A percentile compares a stretch with the other conserved stretches of the same genome.
Conservation (phyloP, 164 flowering plant genomes). For the Kalanchoe fedtschenkoi region DNA sequence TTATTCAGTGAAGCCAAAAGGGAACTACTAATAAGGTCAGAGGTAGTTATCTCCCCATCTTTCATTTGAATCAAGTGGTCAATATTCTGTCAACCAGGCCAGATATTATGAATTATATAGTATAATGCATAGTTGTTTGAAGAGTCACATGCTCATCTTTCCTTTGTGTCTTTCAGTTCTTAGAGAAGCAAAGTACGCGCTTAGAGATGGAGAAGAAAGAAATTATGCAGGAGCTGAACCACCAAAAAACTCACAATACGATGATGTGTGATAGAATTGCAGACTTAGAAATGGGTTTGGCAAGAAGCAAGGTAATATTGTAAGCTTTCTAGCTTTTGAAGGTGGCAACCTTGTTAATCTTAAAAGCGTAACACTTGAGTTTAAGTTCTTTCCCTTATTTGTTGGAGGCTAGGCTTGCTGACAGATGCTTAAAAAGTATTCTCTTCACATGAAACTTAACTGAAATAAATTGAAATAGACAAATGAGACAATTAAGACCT, state of each 20-base stretch:
- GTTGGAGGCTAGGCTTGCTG: no score
- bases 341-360: no score
- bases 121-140: background rate
- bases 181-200: constrained; percentile 44
- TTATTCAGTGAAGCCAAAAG: constrained; percentile 46
- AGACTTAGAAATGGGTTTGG: constrained; percentile 37
- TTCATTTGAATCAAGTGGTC: background rate
- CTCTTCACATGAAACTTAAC: no score
- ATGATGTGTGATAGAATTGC: constrained; percentile 34
- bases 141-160: background rate
- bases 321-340: background rate
- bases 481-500: no score
- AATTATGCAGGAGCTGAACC: constrained; percentile 30
- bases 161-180: constrained; percentile 25
- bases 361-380: no score
- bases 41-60: constrained; percentile 41
- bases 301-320: constrained; percentile 14
- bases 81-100: background rate
- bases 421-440: no score
- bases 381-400: no score
- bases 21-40: constrained; percentile 43
- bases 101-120: background rate
- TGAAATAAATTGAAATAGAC: background rate
- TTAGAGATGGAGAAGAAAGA: constrained; percentile 31
- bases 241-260: constrained; percentile 37